Percentiles rank a stretch among this genome's conserved stretches.
phyloP scores from a whole-genome alignment of 2,329 filamentous ascomycete genomes.

The Aspergillus vadensis region DNA sequence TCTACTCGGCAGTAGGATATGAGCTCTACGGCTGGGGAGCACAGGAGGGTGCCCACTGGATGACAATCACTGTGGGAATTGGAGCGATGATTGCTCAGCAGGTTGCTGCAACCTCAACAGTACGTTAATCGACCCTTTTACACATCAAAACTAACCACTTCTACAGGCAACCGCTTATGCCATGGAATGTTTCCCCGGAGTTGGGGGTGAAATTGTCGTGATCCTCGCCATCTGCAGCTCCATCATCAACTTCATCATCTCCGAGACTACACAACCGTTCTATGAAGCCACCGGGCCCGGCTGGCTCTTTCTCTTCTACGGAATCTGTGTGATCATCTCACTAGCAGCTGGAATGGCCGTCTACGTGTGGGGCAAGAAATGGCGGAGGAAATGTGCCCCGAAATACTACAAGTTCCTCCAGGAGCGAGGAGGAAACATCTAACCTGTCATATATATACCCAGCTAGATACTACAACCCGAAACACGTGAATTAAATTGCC shows the following conservation, averaged over 20 bases:
- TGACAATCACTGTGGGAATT: not conserved
- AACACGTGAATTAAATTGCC: too few species aligned
- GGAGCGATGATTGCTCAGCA: constrained; percentile 2
- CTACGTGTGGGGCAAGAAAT: constrained; percentile 1
- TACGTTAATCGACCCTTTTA: not conserved
- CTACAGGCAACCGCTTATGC: not conserved
- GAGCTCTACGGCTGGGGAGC: constrained; percentile 5
- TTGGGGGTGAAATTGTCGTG: not conserved
- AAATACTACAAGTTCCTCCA: constrained; percentile 6
- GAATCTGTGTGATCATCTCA: constrained; percentile 1
- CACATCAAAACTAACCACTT: not conserved
- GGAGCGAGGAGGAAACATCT: not conserved
- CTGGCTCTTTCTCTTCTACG: constrained; percentile 3
- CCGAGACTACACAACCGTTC: constrained; percentile 4
- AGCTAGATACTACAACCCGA: not conserved
- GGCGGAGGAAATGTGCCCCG: not conserved
- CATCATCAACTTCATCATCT: constrained; percentile 6
- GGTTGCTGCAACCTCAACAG: not conserved
- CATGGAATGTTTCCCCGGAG: not conserved
- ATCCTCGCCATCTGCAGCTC: constrained; percentile 2
- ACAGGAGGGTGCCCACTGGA: not conserved
- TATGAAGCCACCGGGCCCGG: not conserved
- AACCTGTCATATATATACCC: not conserved
- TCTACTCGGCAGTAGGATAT: not conserved
- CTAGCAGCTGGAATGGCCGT: not conserved